Conservation (phyloP, 257 asterid species). For the Solanum clarkiae region DNA sequence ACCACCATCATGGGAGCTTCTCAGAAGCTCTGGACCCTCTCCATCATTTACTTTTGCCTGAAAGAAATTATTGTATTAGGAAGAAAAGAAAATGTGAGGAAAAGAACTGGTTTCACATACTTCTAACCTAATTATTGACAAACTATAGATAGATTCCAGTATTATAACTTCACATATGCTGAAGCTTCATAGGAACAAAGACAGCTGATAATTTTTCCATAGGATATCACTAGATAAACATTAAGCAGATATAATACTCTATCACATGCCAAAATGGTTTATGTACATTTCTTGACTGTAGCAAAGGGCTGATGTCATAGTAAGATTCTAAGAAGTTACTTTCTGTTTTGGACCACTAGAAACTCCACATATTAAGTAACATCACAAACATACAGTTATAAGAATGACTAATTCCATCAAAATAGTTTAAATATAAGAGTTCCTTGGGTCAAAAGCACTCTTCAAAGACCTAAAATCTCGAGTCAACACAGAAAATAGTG, state of each 20-base stretch:
- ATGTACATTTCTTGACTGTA: background rate
- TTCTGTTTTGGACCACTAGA: background rate
- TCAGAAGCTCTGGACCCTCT: constrained; percentile 90
- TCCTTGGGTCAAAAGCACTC: background rate
- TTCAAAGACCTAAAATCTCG: background rate
- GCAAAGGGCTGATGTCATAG: background rate
- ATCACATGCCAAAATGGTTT: background rate
- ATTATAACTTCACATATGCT: background rate
- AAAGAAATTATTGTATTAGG: constrained; percentile 3
- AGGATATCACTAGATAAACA: background rate
- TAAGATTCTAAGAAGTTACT: background rate
- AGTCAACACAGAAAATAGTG: constrained; percentile 5
- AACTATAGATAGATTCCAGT: background rate
- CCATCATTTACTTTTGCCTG: constrained; percentile 95
- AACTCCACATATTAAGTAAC: background rate
- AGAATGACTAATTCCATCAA: background rate
- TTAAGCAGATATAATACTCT: background rate
- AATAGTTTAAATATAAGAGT: background rate
- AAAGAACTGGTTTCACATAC: background rate
- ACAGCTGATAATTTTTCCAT: background rate
- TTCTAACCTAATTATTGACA: background rate
- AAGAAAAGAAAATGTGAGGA: background rate
- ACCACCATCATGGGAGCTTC: constrained; percentile 57
- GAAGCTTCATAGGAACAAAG: background rate
- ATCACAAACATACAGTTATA: background rate